phyloP scores from a whole-genome alignment of 805 yeast genomes.

The Priceomyces castillae region DNA sequence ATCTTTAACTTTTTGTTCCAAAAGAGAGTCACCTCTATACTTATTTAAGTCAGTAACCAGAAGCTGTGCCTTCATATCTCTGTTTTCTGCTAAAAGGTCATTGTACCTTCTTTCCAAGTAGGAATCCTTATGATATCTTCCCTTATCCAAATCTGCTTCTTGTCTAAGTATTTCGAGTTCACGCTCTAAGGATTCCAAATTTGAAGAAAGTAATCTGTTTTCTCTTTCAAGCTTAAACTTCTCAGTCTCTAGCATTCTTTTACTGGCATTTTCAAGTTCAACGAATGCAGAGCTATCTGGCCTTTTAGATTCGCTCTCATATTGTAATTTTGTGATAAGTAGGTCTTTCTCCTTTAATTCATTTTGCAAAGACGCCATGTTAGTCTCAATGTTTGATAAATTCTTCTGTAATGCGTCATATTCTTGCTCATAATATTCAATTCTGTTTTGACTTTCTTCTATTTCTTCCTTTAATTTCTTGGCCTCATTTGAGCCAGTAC shows the following conservation, averaged over 20 bases:
- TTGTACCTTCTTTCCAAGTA: slow-evolving; percentile 12
- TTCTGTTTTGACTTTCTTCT: slow-evolving; percentile 23
- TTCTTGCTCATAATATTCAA: slow-evolving; percentile 28
- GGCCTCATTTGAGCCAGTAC: slow-evolving; percentile 11
- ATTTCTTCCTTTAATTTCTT: slow-evolving; percentile 15
- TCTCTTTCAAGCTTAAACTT: slow-evolving; percentile 22
- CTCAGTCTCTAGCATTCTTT: slow-evolving; percentile 24
- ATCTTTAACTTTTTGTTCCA: slow-evolving; percentile 15
- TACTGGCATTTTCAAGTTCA: slow-evolving; percentile 21
- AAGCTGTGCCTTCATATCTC: slow-evolving; percentile 20
- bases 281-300: slow-evolving; percentile 18
- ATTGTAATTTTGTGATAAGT: slow-evolving; percentile 19
- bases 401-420: slow-evolving; percentile 24
- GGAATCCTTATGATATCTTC: slow-evolving; percentile 9
- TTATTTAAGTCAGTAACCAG: slow-evolving; percentile 9
- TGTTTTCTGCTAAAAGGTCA: slow-evolving; percentile 10
- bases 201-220: slow-evolving; percentile 21
- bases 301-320: slow-evolving; percentile 20
- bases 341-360: slow-evolving; percentile 17
- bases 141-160: slow-evolving; percentile 32
- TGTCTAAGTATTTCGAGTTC: slow-evolving; percentile 35
- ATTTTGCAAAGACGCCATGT: slow-evolving; percentile 19
- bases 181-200: slow-evolving; percentile 34
- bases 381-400: slow-evolving; percentile 21
- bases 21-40: slow-evolving; percentile 7